Conservation (phyloP, 176 grass and related monocot genomes). For the Raddia guianensis region DNA sequence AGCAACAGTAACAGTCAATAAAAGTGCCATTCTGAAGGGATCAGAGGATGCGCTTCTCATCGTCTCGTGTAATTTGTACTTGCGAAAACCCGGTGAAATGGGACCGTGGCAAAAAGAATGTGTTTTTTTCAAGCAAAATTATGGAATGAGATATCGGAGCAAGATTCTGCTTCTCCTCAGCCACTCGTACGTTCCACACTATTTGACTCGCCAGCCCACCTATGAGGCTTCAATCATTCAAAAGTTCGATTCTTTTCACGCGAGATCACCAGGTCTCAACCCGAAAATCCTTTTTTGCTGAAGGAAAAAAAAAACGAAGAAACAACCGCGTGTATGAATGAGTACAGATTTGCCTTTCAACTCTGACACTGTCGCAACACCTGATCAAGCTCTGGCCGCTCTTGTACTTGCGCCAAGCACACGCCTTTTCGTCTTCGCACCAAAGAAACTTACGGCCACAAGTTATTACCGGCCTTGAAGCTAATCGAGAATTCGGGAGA, state of each 20-base stretch:
- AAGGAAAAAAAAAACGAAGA: background rate
- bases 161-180: background rate
- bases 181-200: background rate
- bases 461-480: background rate
- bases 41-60: background rate
- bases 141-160: constrained; percentile 22
- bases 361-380: constrained; percentile 55
- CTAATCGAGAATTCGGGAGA: constrained; percentile 3
- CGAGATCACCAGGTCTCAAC: constrained; percentile 1
- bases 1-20: background rate
- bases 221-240: constrained; percentile 30
- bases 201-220: background rate
- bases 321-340: background rate
- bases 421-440: constrained; percentile 16
- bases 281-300: background rate
- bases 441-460: constrained; percentile 8
- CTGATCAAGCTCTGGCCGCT: constrained; percentile 34
- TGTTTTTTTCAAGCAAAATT: background rate
- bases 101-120: background rate
- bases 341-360: constrained; percentile 26
- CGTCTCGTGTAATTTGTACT: background rate
- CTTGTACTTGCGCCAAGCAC: constrained; percentile 43
- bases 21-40: background rate
- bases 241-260: background rate
- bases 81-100: background rate